Evolutionary conservation across 2,329 filamentous ascomycete species (phyloP).

Genomic region (Hypoxylon sp.): DNA sequence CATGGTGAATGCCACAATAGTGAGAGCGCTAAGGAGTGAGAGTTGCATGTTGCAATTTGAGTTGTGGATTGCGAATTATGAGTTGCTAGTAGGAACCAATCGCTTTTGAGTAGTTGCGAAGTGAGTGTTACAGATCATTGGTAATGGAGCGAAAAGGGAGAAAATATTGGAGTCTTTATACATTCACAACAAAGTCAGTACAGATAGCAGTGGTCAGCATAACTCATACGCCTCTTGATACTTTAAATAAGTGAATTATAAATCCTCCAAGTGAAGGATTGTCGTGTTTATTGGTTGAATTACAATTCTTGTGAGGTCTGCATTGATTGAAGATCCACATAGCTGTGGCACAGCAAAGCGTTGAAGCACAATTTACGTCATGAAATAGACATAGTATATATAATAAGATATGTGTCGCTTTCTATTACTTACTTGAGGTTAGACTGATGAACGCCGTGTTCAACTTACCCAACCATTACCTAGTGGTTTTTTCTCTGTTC

Average conservation of each 20-base stretch:
- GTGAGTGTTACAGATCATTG: not conserved
- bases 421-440: conserved; percentile 1
- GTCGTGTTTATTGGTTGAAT: not conserved
- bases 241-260: not conserved
- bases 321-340: not conserved
- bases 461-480: not conserved
- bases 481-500: not conserved
- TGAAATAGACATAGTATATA: not conserved
- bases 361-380: conserved; percentile 4
- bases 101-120: not conserved
- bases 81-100: not conserved
- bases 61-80: conserved; percentile 9
- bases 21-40: conserved; percentile 17
- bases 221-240: not conserved
- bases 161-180: conserved; percentile 9
- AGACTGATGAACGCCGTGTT: not conserved
- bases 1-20: conserved; percentile 16
- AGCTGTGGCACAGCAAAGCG: conserved; percentile 1
- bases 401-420: conserved; percentile 1
- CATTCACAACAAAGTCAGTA: not conserved
- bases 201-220: not conserved
- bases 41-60: conserved; percentile 27
- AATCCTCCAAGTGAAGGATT: not conserved
- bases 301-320: not conserved
- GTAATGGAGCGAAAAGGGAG: not conserved